Evolutionary conservation across 2,329 filamentous ascomycete species (phyloP).

Genomic region (Fusarium cicatricum): DNA sequence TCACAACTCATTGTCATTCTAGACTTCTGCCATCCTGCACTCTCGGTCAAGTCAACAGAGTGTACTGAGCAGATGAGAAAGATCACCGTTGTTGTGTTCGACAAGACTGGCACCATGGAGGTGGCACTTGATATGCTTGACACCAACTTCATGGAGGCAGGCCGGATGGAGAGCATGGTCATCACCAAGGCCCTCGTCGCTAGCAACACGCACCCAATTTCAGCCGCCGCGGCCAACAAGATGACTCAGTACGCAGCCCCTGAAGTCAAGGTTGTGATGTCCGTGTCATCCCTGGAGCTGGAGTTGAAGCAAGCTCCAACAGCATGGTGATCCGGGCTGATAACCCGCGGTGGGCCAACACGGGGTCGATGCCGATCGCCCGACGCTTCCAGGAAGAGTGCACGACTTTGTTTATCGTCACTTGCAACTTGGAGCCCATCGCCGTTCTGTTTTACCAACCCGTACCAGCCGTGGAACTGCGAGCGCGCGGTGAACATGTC

Average conservation of each 20-base stretch:
- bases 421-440: constrained; percentile 40
- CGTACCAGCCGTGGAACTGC: constrained; percentile 50
- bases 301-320: constrained; percentile 49
- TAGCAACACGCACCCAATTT: constrained; percentile 60
- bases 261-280: constrained; percentile 37
- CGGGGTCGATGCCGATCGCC: constrained; percentile 32
- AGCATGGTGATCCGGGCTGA: constrained; percentile 51
- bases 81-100: constrained; percentile 65
- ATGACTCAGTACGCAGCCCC: constrained; percentile 39
- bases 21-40: constrained; percentile 60
- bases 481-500: constrained; percentile 38
- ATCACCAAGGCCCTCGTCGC: constrained; percentile 44
- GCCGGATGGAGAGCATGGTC: constrained; percentile 36
- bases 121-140: constrained; percentile 48
- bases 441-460: constrained; percentile 59
- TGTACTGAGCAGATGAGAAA: constrained; percentile 61
- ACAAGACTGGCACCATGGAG: constrained; percentile 70
- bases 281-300: constrained; percentile 50
- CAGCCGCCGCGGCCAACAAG: constrained; percentile 54
- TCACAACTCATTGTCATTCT: constrained; percentile 59
- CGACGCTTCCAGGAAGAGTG: constrained; percentile 26
- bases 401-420: constrained; percentile 43
- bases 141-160: constrained; percentile 29
- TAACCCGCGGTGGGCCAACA: constrained; percentile 55
- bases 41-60: constrained; percentile 61